A percentile compares a stretch with the other conserved stretches of the same genome.
phyloP scores from a whole-genome alignment of 2,329 filamentous ascomycete genomes.

The Fusarium armeniacum region DNA sequence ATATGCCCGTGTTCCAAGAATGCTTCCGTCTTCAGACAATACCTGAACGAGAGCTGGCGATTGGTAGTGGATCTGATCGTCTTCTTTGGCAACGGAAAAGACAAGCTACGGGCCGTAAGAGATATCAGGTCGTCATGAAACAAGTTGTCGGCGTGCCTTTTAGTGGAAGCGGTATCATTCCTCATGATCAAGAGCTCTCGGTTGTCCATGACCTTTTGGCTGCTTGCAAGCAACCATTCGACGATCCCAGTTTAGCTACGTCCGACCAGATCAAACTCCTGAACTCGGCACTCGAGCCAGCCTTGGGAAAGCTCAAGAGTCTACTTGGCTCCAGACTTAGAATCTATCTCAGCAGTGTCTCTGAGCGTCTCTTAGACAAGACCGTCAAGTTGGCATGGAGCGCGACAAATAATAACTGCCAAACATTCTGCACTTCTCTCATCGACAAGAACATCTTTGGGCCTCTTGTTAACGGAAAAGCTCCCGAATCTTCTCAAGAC shows the following conservation, averaged over 20 bases:
- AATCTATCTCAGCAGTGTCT: slow-evolving; percentile 53
- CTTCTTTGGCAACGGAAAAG: slow-evolving; percentile 32
- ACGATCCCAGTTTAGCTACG: slow-evolving; percentile 38
- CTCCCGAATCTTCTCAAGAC: neutral
- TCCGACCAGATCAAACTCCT: slow-evolving; percentile 28
- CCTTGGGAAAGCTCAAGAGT: slow-evolving; percentile 40
- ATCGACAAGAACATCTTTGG: slow-evolving; percentile 53
- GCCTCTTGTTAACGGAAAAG: slow-evolving; percentile 37
- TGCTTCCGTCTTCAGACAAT: slow-evolving; percentile 44
- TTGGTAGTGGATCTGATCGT: slow-evolving; percentile 32
- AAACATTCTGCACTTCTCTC: slow-evolving; percentile 56
- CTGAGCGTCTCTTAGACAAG: slow-evolving; percentile 49
- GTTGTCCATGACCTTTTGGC: slow-evolving; percentile 50
- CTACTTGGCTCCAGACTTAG: slow-evolving; percentile 47
- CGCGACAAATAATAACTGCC: slow-evolving; percentile 55
- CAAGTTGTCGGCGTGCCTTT: slow-evolving; percentile 58
- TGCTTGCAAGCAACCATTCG: slow-evolving; percentile 44
- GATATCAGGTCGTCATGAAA: slow-evolving; percentile 58
- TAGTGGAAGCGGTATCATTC: slow-evolving; percentile 48
- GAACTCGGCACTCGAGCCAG: slow-evolving; percentile 33
- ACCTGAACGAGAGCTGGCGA: slow-evolving; percentile 32
- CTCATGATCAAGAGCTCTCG: slow-evolving; percentile 44
- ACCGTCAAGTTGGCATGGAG: slow-evolving; percentile 52
- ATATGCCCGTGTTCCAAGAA: slow-evolving; percentile 40
- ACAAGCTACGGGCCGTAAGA: slow-evolving; percentile 41